These are phyloP conservation scores for Leccinum arenicola DNA, from an alignment of 768 basidiomycete species.

Conservation along the genomic window DNA sequence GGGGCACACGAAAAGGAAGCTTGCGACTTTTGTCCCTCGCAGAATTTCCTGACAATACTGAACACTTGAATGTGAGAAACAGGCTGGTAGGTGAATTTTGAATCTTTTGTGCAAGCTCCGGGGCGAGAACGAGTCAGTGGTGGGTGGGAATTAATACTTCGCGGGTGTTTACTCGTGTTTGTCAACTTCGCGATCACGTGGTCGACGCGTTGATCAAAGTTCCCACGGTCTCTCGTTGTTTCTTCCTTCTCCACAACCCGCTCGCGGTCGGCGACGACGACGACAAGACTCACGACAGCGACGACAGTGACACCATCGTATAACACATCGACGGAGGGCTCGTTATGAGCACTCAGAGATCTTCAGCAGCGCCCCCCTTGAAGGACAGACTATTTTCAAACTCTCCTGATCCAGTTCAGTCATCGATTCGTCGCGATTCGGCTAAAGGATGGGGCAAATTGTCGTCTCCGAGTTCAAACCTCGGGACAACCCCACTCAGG, in stretches of 20 bases:
- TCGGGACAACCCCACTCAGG: slow-evolving; percentile 59
- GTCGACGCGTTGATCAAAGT: slow-evolving; percentile 21
- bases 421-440: slow-evolving; percentile 60
- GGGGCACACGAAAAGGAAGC: too few relatives aligned
- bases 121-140: too few relatives aligned
- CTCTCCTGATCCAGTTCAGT: slow-evolving; percentile 61
- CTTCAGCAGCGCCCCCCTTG: slow-evolving; percentile 42
- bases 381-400: slow-evolving; percentile 61
- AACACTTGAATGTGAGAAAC: background rate
- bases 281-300: slow-evolving; percentile 21
- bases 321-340: slow-evolving; percentile 1
- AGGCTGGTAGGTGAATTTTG: too few relatives aligned
- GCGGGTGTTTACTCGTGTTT: slow-evolving; percentile 16
- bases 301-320: slow-evolving; percentile 16
- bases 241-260: slow-evolving; percentile 10
- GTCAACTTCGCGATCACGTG: slow-evolving; percentile 29
- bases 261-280: slow-evolving; percentile 11
- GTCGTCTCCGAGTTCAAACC: slow-evolving; percentile 29
- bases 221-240: slow-evolving; percentile 28
- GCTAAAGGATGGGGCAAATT: slow-evolving; percentile 62
- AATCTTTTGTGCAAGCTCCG: too few relatives aligned
- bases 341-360: slow-evolving; percentile 28
- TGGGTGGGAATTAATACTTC: too few relatives aligned
- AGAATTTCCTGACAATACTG: background rate
- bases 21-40: too few relatives aligned